Evolutionary conservation across 2,329 filamentous ascomycete species (phyloP), one percentile per base, ranked within the genome.

Genomic region (Bipolaris victoriae): DNA sequence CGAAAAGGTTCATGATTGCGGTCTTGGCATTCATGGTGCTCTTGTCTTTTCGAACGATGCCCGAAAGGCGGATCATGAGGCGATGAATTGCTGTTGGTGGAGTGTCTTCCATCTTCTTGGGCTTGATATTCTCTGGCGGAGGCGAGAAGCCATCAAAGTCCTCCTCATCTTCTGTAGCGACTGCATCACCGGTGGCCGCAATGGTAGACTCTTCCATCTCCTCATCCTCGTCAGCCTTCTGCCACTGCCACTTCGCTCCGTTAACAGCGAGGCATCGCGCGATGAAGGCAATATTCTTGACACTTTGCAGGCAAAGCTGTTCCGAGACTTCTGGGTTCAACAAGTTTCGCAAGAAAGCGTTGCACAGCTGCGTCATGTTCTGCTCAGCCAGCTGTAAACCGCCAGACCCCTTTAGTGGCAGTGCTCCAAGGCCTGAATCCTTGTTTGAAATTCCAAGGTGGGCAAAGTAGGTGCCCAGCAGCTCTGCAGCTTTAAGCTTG

Each of bases 271-370:
- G 84, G 69, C 80, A 88, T 58, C 83, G 86, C 40, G 88, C 91
- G 0, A 99, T 81, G 80, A 96, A 96, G 36, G 94, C 83, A 35
- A 97, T 81, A 62, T 97, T 92, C 63, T 92, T 90, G 3, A 91
- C 86, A 11, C 88, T 88, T 72, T 96, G 91, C 40, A 86, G 83
- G 1, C 90, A 90, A n/a, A 98, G 81, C 9, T 87, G 83, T 68
- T 95, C 89, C 15, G 88, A 87, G 7, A 94, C 75, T 49, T 84
- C 84, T 0, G 84, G 82, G 0, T 85, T 85, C 46, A 86, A 86
- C 43, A 97, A 78, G 45, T 82, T 82, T 59, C 80, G 75, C 58
- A 87, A 59, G 83, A 85, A 76, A 82, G 83, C 72, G 79, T 85
- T 76, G 79, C 78, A 82, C 22, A 87, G 73, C 45, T 83, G 77